Evolutionary conservation across 2,329 filamentous ascomycete genomes (phyloP).

Genomic region (Acephala macrosclerotiorum): DNA sequence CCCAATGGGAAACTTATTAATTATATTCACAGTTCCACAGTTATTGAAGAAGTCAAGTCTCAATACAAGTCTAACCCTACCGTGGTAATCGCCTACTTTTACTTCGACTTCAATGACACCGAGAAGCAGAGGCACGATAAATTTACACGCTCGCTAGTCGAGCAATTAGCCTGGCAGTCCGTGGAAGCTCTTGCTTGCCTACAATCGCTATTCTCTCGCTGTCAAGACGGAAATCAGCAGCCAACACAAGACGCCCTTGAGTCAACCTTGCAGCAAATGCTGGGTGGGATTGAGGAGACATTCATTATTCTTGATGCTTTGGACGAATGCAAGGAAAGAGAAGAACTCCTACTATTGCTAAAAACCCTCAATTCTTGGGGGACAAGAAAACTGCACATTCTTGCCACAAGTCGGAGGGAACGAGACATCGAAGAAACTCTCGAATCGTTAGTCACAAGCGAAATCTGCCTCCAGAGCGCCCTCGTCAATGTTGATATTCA

Average conservation of each 20-base stretch:
- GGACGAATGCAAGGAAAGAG: constrained; percentile 27
- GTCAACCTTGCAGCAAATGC: constrained; percentile 9
- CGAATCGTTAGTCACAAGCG: constrained; percentile 13
- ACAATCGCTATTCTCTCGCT: constrained; percentile 10
- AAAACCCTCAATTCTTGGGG: not conserved
- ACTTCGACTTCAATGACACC: constrained; percentile 49
- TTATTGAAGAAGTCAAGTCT: constrained; percentile 10
- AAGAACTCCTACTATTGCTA: constrained; percentile 2
- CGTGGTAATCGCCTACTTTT: constrained; percentile 45
- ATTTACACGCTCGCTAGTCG: constrained; percentile 16
- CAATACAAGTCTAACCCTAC: constrained; percentile 23
- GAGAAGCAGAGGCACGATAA: constrained; percentile 33
- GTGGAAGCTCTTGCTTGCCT: constrained; percentile 10
- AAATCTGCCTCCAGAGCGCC: constrained; percentile 17
- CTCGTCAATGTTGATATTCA: constrained; percentile 11
- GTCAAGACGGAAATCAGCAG: constrained; percentile 2
- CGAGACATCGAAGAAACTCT: constrained; percentile 20
- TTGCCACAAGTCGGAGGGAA: constrained; percentile 17
- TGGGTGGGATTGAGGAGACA: constrained; percentile 7
- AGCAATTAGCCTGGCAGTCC: constrained; percentile 19
- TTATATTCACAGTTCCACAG: constrained; percentile 32
- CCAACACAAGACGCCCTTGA: constrained; percentile 6
- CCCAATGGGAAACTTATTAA: constrained; percentile 11
- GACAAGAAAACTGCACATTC: constrained; percentile 14
- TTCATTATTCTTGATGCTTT: constrained; percentile 17